Evolutionary conservation across 1,284 basidiomycete species (phyloP), one percentile per base, ranked within the genome.

Genomic region (Tremellales sp.): DNA sequence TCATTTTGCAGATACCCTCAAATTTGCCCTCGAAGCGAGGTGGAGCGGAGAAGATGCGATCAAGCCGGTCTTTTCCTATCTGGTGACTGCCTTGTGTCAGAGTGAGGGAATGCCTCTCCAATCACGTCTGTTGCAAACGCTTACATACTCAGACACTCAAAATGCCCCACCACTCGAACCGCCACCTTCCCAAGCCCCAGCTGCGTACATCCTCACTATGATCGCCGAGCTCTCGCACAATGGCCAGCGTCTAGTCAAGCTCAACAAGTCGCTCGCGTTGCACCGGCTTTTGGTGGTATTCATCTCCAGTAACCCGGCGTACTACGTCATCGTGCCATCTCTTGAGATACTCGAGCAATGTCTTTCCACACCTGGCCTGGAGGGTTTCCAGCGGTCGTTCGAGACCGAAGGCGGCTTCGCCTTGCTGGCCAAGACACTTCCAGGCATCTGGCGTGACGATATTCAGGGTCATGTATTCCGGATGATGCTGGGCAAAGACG

Each of bases 61-160:
- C 61, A 92, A 91, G 63, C 87, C 89, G 0, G 73, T 92, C 1
- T 83, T 91, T 3, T 85, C 89, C 0, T 96, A 88, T 64, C 74
- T 94, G 10, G 87, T 89, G 13, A 85, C 87, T 0, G 86, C 87
- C 60, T 72, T 92, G n/a, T 84, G 86, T 58, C 82, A 82, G 65
- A 78, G 86, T 86, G 8, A 13, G 36, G 11, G 8, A 53, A 51
- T 80, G 61, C 11, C 2, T 42, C 21, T 15, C 26, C 7, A 37
- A 26, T 40, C 22, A 8, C 46, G 21, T 27, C 33, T 21, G 19
- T 26, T 25, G 17, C 24, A 3, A 25, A 21, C 53, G 56, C 47
- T 24, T 49, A 56, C 40, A 41, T 45, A 31, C 42, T 56, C 11
- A 54, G 55, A 25, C 41, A 48, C 15, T 13, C 51, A 8, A 40